Percentiles rank a stretch among this genome's conserved stretches.
These are phyloP conservation scores for Yarrowia sp. DNA, from an alignment of 805 yeast species.

Conservation along the genomic window DNA sequence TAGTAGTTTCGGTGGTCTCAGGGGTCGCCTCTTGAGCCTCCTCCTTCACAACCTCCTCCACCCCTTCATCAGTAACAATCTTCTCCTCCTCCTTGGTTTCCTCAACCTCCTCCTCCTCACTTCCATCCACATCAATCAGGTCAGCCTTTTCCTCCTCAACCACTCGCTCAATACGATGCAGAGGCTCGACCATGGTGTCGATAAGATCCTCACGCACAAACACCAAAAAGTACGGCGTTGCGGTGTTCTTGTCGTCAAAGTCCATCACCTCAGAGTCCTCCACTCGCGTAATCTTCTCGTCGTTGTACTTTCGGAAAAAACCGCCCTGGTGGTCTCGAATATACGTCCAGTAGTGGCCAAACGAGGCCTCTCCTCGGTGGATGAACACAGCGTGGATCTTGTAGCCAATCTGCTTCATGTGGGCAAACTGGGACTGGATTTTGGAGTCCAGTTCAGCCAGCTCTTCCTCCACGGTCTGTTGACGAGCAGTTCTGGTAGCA, in stretches of 20 bases:
- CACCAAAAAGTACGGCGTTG: slow-evolving; percentile 92
- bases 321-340: slow-evolving; percentile 74
- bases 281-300: slow-evolving; percentile 90
- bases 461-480: slow-evolving; percentile 54
- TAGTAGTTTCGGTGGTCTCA: not conserved
- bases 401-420: slow-evolving; percentile 71
- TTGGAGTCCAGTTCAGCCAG: slow-evolving; percentile 56
- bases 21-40: not conserved
- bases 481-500: slow-evolving; percentile 56
- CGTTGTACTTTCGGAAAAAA: slow-evolving; percentile 88
- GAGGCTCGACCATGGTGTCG: slow-evolving; percentile 45
- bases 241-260: slow-evolving; percentile 61
- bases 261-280: slow-evolving; percentile 55
- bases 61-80: slow-evolving; percentile 9
- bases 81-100: not conserved
- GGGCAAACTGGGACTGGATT: slow-evolving; percentile 67
- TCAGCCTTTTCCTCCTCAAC: slow-evolving; percentile 27
- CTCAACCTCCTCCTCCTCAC: slow-evolving; percentile 9
- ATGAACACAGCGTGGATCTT: slow-evolving; percentile 89
- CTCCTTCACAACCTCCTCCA: not conserved
- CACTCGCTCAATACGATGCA: slow-evolving; percentile 12
- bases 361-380: slow-evolving; percentile 94
- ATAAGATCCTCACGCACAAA: slow-evolving; percentile 72
- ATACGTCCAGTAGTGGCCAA: slow-evolving; percentile 97
- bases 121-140: slow-evolving; percentile 19